Evolutionary conservation across 2,329 filamentous ascomycete genomes (phyloP).

Genomic region (Colletotrichum sojae): DNA sequence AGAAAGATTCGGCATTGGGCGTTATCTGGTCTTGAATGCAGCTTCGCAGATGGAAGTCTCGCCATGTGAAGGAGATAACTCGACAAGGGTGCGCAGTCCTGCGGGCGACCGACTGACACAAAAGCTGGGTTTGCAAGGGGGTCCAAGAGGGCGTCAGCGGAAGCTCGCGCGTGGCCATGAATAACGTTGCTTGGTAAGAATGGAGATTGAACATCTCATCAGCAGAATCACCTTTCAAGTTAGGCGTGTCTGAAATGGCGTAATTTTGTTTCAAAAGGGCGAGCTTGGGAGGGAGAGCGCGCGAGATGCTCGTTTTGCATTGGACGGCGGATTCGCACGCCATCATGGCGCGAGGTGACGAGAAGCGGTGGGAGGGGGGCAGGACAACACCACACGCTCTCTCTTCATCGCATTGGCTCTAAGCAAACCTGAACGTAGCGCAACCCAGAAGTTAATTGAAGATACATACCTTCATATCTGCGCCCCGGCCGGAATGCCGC

Average conservation of each 20-base stretch:
- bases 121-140: not conserved
- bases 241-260: conserved; percentile 22
- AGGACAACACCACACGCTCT: not conserved
- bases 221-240: not conserved
- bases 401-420: too few relatives aligned
- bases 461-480: too few relatives aligned
- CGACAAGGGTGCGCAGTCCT: not conserved
- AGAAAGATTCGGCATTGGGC: not conserved
- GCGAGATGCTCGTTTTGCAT: not conserved
- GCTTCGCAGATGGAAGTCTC: not conserved
- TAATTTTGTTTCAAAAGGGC: conserved; percentile 29
- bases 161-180: conserved; percentile 10
- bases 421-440: not conserved
- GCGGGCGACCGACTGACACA: not conserved
- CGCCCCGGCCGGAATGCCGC: too few relatives aligned
- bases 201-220: not conserved
- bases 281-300: not conserved
- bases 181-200: conserved; percentile 25
- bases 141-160: not conserved
- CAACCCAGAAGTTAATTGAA: too few relatives aligned
- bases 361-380: not conserved
- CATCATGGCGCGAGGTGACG: conserved; percentile 36
- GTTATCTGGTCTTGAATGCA: not conserved
- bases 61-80: not conserved
- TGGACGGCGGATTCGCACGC: conserved; percentile 29